phyloP scores from a whole-genome alignment of 1,284 basidiomycete species.

The Cryptococcus depauperatus region DNA sequence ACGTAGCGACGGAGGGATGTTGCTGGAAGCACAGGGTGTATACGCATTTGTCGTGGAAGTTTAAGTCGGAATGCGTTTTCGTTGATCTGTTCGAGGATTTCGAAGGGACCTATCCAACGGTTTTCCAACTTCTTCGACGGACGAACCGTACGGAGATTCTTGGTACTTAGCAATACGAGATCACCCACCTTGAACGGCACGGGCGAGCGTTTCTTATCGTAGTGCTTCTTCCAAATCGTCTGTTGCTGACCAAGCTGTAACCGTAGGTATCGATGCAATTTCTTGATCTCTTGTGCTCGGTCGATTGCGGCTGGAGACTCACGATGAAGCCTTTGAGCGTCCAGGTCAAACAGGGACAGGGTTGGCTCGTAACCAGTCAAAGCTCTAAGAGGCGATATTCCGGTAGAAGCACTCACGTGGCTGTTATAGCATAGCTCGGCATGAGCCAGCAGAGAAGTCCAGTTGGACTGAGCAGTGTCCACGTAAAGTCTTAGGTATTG shows the following conservation, averaged over 20 bases:
- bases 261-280: background rate
- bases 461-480: conserved; percentile 47
- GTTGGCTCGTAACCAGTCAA: conserved; percentile 24
- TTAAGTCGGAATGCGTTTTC: too few species aligned
- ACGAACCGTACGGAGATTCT: conserved; percentile 43
- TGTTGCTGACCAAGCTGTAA: background rate
- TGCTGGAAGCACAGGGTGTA: too few species aligned
- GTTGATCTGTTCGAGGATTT: conserved; percentile 19
- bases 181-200: conserved; percentile 41
- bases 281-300: background rate
- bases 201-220: conserved; percentile 21
- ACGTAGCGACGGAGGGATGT: too few species aligned
- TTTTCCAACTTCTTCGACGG: conserved; percentile 46
- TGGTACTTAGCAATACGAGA: conserved; percentile 39
- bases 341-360: background rate
- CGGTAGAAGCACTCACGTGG: conserved; percentile 28
- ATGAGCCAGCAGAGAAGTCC: conserved; percentile 46
- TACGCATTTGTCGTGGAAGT: too few species aligned
- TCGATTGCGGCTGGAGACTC: background rate
- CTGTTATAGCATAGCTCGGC: conserved; percentile 51
- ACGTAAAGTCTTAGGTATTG: conserved; percentile 34
- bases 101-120: conserved; percentile 44
- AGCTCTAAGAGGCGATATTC: conserved; percentile 46
- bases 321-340: too few species aligned
- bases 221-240: background rate